Conservation (phyloP, 2,329 filamentous ascomycete genomes). For the Colletotrichum somersetense region DNA sequence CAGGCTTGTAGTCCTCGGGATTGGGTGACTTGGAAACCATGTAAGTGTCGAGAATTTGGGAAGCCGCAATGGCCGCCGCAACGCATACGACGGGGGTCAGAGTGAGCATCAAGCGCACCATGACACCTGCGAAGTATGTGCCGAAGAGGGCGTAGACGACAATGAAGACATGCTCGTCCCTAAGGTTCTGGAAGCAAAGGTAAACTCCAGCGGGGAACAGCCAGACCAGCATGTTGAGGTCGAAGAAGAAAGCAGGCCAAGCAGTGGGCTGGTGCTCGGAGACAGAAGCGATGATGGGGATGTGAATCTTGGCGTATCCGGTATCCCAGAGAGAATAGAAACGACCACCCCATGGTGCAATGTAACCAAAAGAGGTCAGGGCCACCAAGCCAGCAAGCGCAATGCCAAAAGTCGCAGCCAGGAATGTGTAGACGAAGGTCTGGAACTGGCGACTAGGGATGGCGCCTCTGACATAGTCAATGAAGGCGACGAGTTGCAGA, state of each 20-base stretch:
- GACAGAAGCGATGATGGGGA: constrained; percentile 99
- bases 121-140: constrained; percentile 98
- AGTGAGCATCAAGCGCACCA: constrained; percentile 99
- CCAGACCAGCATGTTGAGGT: constrained; percentile 98
- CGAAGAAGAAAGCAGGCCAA: constrained; percentile 99
- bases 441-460: constrained; percentile 95
- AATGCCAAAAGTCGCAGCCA: constrained; percentile 80
- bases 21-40: constrained; percentile 75
- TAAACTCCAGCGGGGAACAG: constrained; percentile 98
- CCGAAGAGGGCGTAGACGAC: constrained; percentile 97
- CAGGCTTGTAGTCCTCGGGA: constrained; percentile 50
- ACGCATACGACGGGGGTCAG: constrained; percentile 97
- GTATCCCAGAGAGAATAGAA: constrained; percentile 99
- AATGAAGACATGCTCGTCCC: constrained; percentile 97
- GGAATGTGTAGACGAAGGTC: constrained; percentile 82
- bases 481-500: constrained; percentile 91
- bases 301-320: constrained; percentile 98
- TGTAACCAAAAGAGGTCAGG: constrained; percentile 90
- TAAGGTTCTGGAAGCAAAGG: constrained; percentile 94
- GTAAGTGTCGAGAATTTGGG: constrained; percentile 90
- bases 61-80: constrained; percentile 88
- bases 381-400: constrained; percentile 82
- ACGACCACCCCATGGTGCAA: constrained; percentile 97
- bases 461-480: constrained; percentile 89
- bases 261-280: constrained; percentile 99